These are phyloP conservation scores for Neophaeococcomyces mojaviensis DNA, from an alignment of 2,329 filamentous ascomycete genomes.

Conservation along the genomic window DNA sequence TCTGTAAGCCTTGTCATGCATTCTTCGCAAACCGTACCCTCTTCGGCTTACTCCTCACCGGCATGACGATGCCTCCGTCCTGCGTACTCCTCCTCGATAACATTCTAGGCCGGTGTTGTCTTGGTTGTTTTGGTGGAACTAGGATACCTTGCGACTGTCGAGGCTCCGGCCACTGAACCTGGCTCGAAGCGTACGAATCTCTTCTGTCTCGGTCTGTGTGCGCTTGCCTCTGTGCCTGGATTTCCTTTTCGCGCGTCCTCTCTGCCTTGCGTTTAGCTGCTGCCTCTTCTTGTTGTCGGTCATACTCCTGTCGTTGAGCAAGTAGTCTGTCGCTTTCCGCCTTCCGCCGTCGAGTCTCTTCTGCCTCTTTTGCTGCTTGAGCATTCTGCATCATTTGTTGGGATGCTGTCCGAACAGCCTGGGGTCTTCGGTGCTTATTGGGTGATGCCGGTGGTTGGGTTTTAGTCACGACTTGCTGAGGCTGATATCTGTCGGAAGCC, in stretches of 20 bases:
- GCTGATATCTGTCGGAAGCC: neutral
- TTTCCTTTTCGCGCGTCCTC: neutral
- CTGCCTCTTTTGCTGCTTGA: neutral
- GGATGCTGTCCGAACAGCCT: neutral
- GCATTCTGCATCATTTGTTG: neutral
- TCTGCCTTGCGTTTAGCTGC: conserved; percentile 3
- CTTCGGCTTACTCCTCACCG: too few relatives aligned
- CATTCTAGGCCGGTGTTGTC: too few relatives aligned
- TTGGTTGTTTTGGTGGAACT: too few relatives aligned
- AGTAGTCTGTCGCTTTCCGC: neutral
- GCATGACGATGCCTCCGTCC: too few relatives aligned
- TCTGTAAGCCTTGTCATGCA: too few relatives aligned
- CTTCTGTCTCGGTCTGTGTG: neutral
- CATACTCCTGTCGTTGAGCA: neutral
- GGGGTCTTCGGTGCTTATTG: neutral
- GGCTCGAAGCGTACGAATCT: neutral
- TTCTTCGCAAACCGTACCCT: too few relatives aligned
- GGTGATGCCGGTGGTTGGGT: conserved; percentile 1
- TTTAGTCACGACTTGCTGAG: neutral
- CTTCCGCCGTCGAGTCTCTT: neutral
- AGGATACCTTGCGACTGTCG: too few relatives aligned
- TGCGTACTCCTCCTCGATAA: too few relatives aligned
- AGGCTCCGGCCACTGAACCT: too few relatives aligned
- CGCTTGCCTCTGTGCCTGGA: conserved; percentile 1
- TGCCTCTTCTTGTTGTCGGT: conserved; percentile 3